Percentiles rank a stretch among this genome's conserved stretches.
Evolutionary conservation across 495 filamentous ascomycete species (phyloP).

Genomic region (Aspergillus saccharolyticus): DNA sequence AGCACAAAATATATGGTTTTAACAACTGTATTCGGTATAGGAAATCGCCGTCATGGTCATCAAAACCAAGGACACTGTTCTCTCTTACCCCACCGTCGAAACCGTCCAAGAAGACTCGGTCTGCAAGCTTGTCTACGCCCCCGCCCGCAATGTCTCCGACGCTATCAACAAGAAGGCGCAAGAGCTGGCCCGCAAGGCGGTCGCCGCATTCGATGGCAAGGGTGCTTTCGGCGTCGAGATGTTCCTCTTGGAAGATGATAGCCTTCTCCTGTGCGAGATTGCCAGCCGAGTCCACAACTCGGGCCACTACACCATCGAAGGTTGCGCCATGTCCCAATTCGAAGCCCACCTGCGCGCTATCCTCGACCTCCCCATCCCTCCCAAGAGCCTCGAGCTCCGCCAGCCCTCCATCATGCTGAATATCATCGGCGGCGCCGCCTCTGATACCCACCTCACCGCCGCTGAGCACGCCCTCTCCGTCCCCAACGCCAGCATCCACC

Average conservation of each 20-base stretch:
- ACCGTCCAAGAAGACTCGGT: constrained; percentile 93
- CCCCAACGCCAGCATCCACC: constrained; percentile 64
- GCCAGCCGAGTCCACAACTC: constrained; percentile 96
- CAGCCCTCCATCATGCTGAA: constrained; percentile 90
- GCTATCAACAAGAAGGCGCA: constrained; percentile 60
- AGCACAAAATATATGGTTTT: neutral
- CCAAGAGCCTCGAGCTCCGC: constrained; percentile 53
- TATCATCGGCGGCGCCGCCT: constrained; percentile 73
- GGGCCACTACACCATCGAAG: constrained; percentile 96
- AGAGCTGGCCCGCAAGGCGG: constrained; percentile 70
- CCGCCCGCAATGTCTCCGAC: constrained; percentile 66
- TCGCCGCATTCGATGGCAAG: constrained; percentile 75
- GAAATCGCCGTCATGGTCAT: constrained; percentile 95
- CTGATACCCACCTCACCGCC: constrained; percentile 65
- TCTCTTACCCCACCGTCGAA: constrained; percentile 87
- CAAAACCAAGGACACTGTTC: constrained; percentile 71
- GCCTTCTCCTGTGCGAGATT: constrained; percentile 82
- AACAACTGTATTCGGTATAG: constrained; percentile 16
- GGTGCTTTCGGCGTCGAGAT: constrained; percentile 96
- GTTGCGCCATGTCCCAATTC: constrained; percentile 84
- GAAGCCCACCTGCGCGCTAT: constrained; percentile 86
- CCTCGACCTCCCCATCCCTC: constrained; percentile 66
- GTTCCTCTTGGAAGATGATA: constrained; percentile 78
- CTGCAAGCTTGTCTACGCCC: constrained; percentile 88
- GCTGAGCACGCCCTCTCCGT: constrained; percentile 58